These are phyloP conservation scores for Taphrina pruni DNA, from an alignment of 1,139 yeast species.

Conservation along the genomic window DNA sequence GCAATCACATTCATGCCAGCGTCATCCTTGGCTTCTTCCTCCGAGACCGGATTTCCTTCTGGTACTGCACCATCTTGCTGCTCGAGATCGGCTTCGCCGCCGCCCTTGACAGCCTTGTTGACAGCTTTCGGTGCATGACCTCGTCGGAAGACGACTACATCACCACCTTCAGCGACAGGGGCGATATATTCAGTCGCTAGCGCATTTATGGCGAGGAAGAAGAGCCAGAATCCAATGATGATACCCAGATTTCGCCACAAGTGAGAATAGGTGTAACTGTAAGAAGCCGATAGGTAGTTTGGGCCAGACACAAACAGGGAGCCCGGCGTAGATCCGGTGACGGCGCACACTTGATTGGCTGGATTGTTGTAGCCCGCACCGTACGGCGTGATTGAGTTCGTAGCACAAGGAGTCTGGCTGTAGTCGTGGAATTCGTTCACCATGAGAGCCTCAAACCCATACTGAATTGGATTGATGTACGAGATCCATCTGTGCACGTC, in stretches of 20 bases:
- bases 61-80: conserved; percentile 26
- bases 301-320: conserved; percentile 62
- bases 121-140: conserved; percentile 50
- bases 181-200: conserved; percentile 68
- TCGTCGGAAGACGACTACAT: conserved; percentile 69
- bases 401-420: conserved; percentile 57
- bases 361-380: conserved; percentile 54
- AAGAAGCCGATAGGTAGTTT: conserved; percentile 59
- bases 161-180: conserved; percentile 83
- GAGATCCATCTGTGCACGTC: conserved; percentile 62
- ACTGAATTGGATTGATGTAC: conserved; percentile 64
- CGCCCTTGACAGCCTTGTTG: conserved; percentile 51
- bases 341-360: conserved; percentile 61
- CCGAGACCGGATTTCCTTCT: conserved; percentile 8
- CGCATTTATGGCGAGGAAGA: conserved; percentile 65
- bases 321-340: conserved; percentile 71
- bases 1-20: conserved; percentile 28
- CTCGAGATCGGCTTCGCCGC: conserved; percentile 45
- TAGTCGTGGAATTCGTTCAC: conserved; percentile 64
- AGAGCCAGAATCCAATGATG: conserved; percentile 60
- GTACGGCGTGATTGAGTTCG: conserved; percentile 54
- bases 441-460: conserved; percentile 63
- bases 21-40: conserved; percentile 29
- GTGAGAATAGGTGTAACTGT: conserved; percentile 61
- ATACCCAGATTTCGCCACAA: conserved; percentile 89